A percentile compares a stretch with the other conserved stretches of the same genome.
phyloP scores from a whole-genome alignment of 2,329 filamentous ascomycete genomes.

The Fusarium illudens region DNA sequence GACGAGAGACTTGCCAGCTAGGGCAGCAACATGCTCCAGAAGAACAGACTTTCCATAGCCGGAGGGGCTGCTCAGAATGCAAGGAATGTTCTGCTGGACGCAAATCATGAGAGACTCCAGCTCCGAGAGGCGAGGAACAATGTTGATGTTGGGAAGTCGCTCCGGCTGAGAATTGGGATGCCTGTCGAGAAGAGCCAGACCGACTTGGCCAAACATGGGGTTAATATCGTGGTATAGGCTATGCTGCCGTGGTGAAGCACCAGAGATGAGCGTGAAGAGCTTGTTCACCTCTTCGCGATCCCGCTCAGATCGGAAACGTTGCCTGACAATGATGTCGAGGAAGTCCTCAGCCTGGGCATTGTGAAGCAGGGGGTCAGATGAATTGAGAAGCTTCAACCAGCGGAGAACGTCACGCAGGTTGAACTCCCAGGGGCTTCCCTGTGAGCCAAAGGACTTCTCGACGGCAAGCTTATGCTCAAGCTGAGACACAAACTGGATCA shows the following conservation, averaged over 20 bases:
- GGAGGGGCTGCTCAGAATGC: constrained; percentile 85
- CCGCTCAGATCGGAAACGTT: constrained; percentile 78
- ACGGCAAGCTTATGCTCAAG: constrained; percentile 76
- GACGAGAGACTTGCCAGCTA: constrained; percentile 77
- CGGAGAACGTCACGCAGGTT: constrained; percentile 90
- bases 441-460: constrained; percentile 65
- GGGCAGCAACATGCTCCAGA: constrained; percentile 80
- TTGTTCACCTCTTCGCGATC: constrained; percentile 73
- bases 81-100: constrained; percentile 85
- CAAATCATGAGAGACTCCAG: constrained; percentile 90
- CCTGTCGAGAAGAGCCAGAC: constrained; percentile 74
- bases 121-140: constrained; percentile 69
- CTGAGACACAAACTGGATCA: constrained; percentile 83
- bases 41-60: constrained; percentile 88
- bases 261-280: constrained; percentile 74
- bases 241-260: constrained; percentile 58
- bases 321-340: constrained; percentile 81
- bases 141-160: constrained; percentile 59
- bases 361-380: constrained; percentile 65
- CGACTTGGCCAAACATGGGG: constrained; percentile 75
- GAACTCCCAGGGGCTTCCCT: constrained; percentile 91
- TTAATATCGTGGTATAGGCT: constrained; percentile 78
- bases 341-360: constrained; percentile 74
- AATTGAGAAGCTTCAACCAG: constrained; percentile 75
- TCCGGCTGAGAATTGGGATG: constrained; percentile 63